phyloP scores from a whole-genome alignment of 2,329 filamentous ascomycete genomes.

The Fusarium odoratissimum region DNA sequence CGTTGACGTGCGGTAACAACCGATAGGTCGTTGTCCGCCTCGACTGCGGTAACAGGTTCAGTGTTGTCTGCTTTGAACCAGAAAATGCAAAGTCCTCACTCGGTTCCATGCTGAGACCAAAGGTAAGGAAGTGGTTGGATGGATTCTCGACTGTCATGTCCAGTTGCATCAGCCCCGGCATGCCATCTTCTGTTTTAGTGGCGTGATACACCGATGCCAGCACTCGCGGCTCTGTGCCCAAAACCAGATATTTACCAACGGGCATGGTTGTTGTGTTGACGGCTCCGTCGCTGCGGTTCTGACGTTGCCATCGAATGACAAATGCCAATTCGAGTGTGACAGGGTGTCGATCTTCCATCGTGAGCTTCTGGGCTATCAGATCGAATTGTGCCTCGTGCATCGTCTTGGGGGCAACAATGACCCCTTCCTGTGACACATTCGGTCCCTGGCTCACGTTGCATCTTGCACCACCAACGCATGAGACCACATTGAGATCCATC shows the following conservation, averaged over 20 bases:
- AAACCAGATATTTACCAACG: constrained; percentile 82
- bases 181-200: constrained; percentile 40
- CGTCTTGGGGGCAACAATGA: constrained; percentile 71
- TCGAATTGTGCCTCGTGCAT: constrained; percentile 79
- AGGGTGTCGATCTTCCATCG: constrained; percentile 83
- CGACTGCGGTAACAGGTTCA: constrained; percentile 87
- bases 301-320: constrained; percentile 80
- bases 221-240: constrained; percentile 87
- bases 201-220: constrained; percentile 69
- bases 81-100: constrained; percentile 94
- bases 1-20: constrained; percentile 74
- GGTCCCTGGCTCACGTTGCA: constrained; percentile 62
- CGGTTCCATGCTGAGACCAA: constrained; percentile 91
- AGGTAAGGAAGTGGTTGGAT: constrained; percentile 93
- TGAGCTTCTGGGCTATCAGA: constrained; percentile 78
- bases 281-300: constrained; percentile 46
- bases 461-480: constrained; percentile 70
- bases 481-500: constrained; percentile 70
- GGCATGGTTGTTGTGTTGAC: constrained; percentile 76
- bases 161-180: constrained; percentile 56
- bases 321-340: constrained; percentile 81
- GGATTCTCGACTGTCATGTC: constrained; percentile 86
- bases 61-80: constrained; percentile 81
- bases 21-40: constrained; percentile 79
- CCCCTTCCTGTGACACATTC: constrained; percentile 54